Percentiles rank a stretch among this genome's conserved stretches.
Conservation (phyloP, 2,329 filamentous ascomycete genomes). For the Neofusicoccum cordaticola region DNA sequence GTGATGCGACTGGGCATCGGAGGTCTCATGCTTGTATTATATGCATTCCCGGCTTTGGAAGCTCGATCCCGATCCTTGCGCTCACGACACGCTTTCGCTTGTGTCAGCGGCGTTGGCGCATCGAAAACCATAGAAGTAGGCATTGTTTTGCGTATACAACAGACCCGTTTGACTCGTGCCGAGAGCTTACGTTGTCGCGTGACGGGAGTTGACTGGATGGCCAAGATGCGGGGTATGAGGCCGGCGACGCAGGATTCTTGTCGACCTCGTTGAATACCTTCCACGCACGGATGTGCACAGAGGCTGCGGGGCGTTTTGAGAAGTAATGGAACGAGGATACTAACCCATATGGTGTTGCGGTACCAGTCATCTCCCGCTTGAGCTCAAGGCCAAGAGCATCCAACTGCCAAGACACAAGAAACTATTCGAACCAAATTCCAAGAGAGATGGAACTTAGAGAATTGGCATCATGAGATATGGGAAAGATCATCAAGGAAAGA, state of each 20-base stretch:
- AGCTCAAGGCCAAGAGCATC: no score
- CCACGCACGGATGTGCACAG: neutral
- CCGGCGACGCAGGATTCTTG: neutral
- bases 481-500: no score
- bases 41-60: neutral
- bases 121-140: neutral
- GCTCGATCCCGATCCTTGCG: neutral
- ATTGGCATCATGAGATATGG: no score
- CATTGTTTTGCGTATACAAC: neutral
- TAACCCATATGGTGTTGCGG: neutral
- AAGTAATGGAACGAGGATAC: neutral
- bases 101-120: neutral
- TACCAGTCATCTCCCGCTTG: no score
- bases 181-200: neutral
- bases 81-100: neutral
- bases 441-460: no score
- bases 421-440: no score
- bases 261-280: neutral
- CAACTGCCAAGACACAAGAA: no score
- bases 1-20: neutral
- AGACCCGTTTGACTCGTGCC: neutral
- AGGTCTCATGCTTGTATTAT: neutral
- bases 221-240: slow-evolving; percentile 6
- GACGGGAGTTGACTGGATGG: neutral
- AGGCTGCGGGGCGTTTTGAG: neutral